Base-by-base conservation (phyloP, 2,329 filamentous ascomycete genomes). In the Aureobasidium sp. region DNA sequence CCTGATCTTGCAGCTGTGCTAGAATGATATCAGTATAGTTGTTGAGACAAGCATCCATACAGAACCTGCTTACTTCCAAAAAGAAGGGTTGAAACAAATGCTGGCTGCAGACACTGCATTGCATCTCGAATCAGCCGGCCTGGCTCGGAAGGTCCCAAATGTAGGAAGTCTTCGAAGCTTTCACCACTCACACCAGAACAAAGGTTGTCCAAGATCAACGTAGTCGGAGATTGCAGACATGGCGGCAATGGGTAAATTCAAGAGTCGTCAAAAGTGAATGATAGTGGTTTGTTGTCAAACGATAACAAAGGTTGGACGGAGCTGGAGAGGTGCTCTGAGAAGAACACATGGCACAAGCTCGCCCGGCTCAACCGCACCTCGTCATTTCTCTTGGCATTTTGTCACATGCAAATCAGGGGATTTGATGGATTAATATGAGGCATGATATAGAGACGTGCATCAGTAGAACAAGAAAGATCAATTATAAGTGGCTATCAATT, bases 41-140 rank as follows among this genome's bases (percentile, higher is more conserved):
- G n/a, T 17, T 45, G 9, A 31, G 20, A n/a, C 8, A 9, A 27
- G 4, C 1, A 2, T 7, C 6, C 2, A 1, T 3, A 29, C 22
- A 15, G 14, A 25, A 8, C 1, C 3, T 59, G 83, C 90, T 81
- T 82, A 96, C 92, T 99, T 99, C 94, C 94, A 99, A 77, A 97
- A 97, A n/a, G 94, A 87, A 25, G 94, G 94, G 77, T 99, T 99
- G 78, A 99, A 97, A 53, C 87, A 83, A 77, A 99, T 96, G 59
- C 89, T 84, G 62, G 81, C 82, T 52, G 87, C 89, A 68, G 91
- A 90, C 68, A 94, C 92, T 96, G 65, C 39, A 7, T 39, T 20
- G 14, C 31, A 20, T 20, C 25, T 37, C 31, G 17, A 15, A 27
- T 48, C 55, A 37, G 31, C 42, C 8, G 22, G n/a, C 20, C 20